Percentiles rank a stretch among this genome's conserved stretches.
These are phyloP conservation scores for Coemansia sp. DNA, from an alignment of 192 early-diverging fungal genomes.

Conservation along the genomic window DNA sequence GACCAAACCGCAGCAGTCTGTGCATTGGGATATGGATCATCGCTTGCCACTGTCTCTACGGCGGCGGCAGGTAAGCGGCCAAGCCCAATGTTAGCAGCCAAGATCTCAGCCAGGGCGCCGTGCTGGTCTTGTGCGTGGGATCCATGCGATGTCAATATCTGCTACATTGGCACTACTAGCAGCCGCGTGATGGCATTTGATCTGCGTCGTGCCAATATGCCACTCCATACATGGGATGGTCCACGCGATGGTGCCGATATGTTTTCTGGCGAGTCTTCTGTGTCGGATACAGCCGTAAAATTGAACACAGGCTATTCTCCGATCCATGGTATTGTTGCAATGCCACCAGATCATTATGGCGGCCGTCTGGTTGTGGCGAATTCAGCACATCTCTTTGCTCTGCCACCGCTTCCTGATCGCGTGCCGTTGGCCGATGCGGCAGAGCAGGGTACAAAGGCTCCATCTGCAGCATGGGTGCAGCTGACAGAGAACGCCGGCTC, in stretches of 20 bases:
- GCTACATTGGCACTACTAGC: conserved; percentile 22
- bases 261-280: background rate
- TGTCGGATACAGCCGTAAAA: background rate
- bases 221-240: conserved; percentile 20
- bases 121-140: conserved; percentile 51
- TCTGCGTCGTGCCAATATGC: conserved; percentile 9
- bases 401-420: conserved; percentile 6
- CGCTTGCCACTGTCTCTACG: background rate
- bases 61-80: conserved; percentile 2
- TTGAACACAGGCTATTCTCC: conserved; percentile 19
- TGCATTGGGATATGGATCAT: conserved; percentile 7
- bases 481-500: conserved; percentile 8
- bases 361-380: conserved; percentile 33
- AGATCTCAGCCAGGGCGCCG: conserved; percentile 9
- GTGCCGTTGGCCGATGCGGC: background rate
- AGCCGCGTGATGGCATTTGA: conserved; percentile 31
- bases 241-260: conserved; percentile 8
- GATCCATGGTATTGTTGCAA: conserved; percentile 23
- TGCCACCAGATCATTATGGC: background rate
- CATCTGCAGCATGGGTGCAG: conserved; percentile 14
- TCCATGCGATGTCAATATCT: conserved; percentile 3
- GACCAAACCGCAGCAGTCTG: conserved; percentile 34
- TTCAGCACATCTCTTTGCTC: conserved; percentile 19
- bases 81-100: conserved; percentile 10
- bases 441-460: background rate